phyloP scores from a whole-genome alignment of 345 rosid genomes.

The thale cress (Arabidopsis thaliana) region TAIR10.1 NC_003076.8:17572001-17572500 shows the following conservation, averaged over 20 bases:
- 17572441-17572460: constrained; percentile 80
- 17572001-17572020: neutral
- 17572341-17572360: constrained; percentile 19
- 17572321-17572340: constrained; percentile 3
- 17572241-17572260: constrained; percentile 92
- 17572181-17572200: constrained; percentile 89
- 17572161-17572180: constrained; percentile 77
- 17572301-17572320: neutral
- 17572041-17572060: constrained; percentile 1
- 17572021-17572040: neutral
- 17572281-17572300: constrained; percentile 10
- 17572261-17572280: constrained; percentile 45
- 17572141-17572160: neutral
- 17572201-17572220: constrained; percentile 87
- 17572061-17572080: neutral
- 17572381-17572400: constrained; percentile 50
- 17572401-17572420: constrained; percentile 88
- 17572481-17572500: constrained; percentile 96
- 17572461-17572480: constrained; percentile 96
- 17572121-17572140: neutral
- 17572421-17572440: constrained; percentile 79
- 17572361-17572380: neutral
- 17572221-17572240: constrained; percentile 89
- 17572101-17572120: constrained; percentile 9
- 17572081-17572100: neutral